Evolutionary conservation across 2,329 filamentous ascomycete genomes (phyloP), one percentile per base, ranked within the genome.

Genomic region (Furcasterigmium furcatum): DNA sequence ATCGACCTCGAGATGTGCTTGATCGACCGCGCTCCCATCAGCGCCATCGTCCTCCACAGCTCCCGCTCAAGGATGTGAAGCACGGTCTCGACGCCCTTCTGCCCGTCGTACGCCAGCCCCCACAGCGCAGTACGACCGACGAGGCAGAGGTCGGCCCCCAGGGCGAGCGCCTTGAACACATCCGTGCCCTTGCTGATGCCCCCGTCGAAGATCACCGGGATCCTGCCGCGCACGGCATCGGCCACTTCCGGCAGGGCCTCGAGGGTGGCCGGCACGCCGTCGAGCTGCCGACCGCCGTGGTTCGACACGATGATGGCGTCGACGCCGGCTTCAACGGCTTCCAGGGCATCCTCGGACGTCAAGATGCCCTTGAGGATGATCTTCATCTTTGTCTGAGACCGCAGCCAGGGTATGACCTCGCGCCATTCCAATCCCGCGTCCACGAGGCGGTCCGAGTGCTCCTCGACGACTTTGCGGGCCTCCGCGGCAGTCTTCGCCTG

Each of bases 381-480:
- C 56, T 27, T 27, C 24, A 27, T 27, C 24, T 27, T 27, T 82
- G 67, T 8, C 80, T 70, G 0, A 73, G 73, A 2, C 64, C 72
- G 27, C 79, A 75, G 47, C 70, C 65, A 59, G 69, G 73, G 68
- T 88, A 57, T 82, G 84, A 88, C 4, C 72, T 65, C 2, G 88
- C 69, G 58, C 86, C 85, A 36, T 77, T 72, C 85, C 84, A 89
- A 6, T 7, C 24, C 62, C 24, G 24, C 45, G n/a, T 39, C 16
- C 20, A 38, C 44, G 14, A 32, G 44, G 18, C 35, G 27, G 5
- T 38, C 46, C 35, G 38, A 43, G 5, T 48, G 45, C 19, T 51
- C 42, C 22, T 57, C 53, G 13, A 58, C 55, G 19, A 55, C 54
- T 19, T 68, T 27, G 7, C 24, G 24, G 7, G 24, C 24, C 24